Evolutionary conservation across 495 filamentous ascomycete species (phyloP).

Genomic region (Aspergillus carlsbadensis): DNA sequence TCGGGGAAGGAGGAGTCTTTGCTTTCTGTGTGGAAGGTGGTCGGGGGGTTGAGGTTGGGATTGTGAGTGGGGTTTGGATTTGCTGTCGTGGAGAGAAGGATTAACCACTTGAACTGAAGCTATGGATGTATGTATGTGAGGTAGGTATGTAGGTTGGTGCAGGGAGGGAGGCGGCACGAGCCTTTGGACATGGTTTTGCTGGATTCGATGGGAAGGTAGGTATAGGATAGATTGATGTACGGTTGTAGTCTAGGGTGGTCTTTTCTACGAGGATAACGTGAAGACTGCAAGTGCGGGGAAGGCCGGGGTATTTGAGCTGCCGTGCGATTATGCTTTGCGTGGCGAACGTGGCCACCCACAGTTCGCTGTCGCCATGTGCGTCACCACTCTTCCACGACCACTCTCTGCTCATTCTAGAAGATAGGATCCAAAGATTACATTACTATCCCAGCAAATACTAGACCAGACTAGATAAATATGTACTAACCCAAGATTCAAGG

Average conservation of each 20-base stretch:
- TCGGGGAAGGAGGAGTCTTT: no score
- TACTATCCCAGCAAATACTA: no score
- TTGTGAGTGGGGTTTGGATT: no score
- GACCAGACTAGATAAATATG: no score
- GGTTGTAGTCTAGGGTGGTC: neutral
- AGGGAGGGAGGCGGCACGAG: no score
- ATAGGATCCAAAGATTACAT: no score
- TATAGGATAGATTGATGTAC: neutral
- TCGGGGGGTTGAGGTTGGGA: no score
- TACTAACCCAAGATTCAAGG: no score
- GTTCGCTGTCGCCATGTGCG: neutral
- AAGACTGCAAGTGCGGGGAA: neutral
- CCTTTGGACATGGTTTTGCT: conserved; percentile 5
- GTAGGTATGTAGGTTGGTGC: neutral
- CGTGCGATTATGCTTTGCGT: neutral
- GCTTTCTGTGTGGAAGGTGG: no score
- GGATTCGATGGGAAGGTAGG: neutral
- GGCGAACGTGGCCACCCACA: neutral
- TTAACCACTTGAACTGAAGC: no score
- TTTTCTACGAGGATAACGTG: neutral
- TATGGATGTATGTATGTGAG: neutral
- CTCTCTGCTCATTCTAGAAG: neutral
- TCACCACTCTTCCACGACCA: conserved; percentile 1
- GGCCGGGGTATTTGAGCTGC: neutral
- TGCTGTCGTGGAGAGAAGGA: no score